Percentiles rank a stretch among this genome's conserved stretches.
Evolutionary conservation across 805 yeast genomes (phyloP).

Genomic region (Suhomyces sp.): DNA sequence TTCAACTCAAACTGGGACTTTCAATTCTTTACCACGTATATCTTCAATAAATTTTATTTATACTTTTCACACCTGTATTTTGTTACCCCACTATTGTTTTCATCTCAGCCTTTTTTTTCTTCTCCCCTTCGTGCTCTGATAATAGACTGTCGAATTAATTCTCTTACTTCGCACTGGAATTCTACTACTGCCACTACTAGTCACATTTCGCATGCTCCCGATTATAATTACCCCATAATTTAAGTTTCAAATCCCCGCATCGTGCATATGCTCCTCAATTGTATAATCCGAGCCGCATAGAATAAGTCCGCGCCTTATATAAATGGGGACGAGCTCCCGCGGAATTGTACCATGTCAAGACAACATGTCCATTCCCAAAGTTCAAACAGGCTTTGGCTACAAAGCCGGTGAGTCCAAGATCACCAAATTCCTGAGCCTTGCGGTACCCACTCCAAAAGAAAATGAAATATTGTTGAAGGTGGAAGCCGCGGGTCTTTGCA

Average conservation of each 20-base stretch:
- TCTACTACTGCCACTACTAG: background rate
- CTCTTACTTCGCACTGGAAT: background rate
- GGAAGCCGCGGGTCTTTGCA: conserved; percentile 45
- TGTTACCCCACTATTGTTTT: background rate
- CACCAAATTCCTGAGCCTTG: conserved; percentile 24
- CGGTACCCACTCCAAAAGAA: conserved; percentile 28
- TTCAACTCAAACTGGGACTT: background rate
- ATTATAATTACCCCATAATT: background rate
- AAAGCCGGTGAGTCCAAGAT: conserved; percentile 23
- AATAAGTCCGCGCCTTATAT: background rate
- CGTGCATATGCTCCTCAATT: background rate
- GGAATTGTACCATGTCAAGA: background rate
- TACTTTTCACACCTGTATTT: background rate
- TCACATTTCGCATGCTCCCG: background rate
- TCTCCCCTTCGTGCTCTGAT: background rate
- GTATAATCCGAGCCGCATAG: background rate
- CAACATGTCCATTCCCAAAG: conserved; percentile 19
- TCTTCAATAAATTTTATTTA: background rate
- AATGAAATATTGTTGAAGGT: conserved; percentile 33
- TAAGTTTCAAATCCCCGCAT: background rate
- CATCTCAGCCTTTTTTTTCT: background rate
- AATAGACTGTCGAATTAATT: background rate
- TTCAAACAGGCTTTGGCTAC: conserved; percentile 32
- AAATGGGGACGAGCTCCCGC: background rate
- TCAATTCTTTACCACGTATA: background rate